Percentiles rank a stretch among this genome's conserved stretches.
Evolutionary conservation across 2,329 filamentous ascomycete species (phyloP).

Genomic region (Curvularia lunata): DNA sequence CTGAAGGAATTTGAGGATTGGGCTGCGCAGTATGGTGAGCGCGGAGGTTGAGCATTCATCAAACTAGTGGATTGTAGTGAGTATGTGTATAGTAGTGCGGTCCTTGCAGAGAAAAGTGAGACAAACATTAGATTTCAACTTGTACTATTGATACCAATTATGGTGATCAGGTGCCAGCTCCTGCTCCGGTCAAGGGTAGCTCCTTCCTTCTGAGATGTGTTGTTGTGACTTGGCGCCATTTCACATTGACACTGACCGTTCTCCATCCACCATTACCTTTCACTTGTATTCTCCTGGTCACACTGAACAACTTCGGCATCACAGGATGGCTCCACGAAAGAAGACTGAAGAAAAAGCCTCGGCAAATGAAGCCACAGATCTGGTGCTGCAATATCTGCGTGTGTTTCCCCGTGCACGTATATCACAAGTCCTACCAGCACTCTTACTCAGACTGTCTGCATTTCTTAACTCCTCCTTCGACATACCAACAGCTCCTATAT

Average conservation of each 20-base stretch:
- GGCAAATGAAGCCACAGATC: slow-evolving; percentile 47
- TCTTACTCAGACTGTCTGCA: not conserved
- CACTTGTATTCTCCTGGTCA: not conserved
- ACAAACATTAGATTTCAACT: not conserved
- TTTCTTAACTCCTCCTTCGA: not conserved
- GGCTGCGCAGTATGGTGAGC: slow-evolving; percentile 90
- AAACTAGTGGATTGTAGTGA: not conserved
- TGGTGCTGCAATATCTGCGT: slow-evolving; percentile 61
- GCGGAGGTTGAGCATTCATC: slow-evolving; percentile 69
- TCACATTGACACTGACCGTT: not conserved
- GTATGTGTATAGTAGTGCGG: not conserved
- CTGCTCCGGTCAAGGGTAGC: slow-evolving; percentile 13
- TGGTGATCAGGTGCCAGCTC: not conserved
- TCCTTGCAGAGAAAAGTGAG: not conserved
- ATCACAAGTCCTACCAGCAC: not conserved
- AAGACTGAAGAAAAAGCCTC: slow-evolving; percentile 47
- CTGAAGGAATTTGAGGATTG: slow-evolving; percentile 92
- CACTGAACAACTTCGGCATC: not conserved
- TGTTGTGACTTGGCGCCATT: slow-evolving; percentile 11
- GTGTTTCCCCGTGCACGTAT: slow-evolving; percentile 30
- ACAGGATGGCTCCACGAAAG: slow-evolving; percentile 47
- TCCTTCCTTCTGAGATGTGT: slow-evolving; percentile 18
- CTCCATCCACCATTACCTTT: not conserved
- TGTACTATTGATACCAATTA: not conserved
- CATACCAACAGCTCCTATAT: slow-evolving; percentile 7